Conservation (phyloP, 176 grass and related monocot genomes). For the Lolium rigidum region DNA sequence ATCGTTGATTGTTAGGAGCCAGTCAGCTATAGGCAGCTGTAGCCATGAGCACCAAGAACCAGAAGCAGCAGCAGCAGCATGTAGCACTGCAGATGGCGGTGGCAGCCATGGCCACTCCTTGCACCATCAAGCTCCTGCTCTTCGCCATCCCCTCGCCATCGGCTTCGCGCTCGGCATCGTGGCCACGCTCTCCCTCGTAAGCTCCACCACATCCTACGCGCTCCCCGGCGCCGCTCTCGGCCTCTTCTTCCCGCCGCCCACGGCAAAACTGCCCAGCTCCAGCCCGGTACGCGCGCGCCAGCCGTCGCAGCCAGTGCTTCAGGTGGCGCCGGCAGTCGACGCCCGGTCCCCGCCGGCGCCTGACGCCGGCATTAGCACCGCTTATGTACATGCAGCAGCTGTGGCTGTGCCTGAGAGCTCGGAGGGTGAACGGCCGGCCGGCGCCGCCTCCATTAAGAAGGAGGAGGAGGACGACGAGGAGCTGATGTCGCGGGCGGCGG, state of each 20-base stretch:
- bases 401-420: neutral
- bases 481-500: constrained; percentile 61
- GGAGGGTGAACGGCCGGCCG: neutral
- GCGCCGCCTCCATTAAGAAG: neutral
- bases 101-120: neutral
- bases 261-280: neutral
- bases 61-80: constrained; percentile 31
- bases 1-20: too few relatives aligned
- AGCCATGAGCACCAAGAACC: constrained; percentile 25
- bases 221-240: neutral
- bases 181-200: constrained; percentile 40
- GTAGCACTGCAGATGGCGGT: neutral
- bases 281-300: neutral
- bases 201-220: neutral
- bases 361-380: too few relatives aligned
- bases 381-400: neutral
- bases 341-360: neutral
- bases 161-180: constrained; percentile 65
- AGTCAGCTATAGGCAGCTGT: too few relatives aligned
- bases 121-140: constrained; percentile 44
- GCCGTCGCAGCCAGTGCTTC: neutral
- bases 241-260: neutral
- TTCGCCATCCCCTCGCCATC: constrained; percentile 44
- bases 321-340: neutral
- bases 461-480: constrained; percentile 43